phyloP scores from a whole-genome alignment of 208 protist genomes.

The Trypanosoma vivax region DNA sequence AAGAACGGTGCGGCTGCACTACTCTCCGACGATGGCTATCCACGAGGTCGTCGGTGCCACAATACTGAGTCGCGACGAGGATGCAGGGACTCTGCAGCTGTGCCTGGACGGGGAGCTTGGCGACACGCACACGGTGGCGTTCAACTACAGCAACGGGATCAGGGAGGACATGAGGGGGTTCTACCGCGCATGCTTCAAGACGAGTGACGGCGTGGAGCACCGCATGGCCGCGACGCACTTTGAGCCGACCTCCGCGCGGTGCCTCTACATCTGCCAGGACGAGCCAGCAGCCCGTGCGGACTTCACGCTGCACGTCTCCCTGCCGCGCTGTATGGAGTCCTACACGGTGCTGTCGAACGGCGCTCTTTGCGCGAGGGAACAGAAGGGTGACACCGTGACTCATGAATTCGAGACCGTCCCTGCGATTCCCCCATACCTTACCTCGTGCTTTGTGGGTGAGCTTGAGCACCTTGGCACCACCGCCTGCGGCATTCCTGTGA shows the following conservation, averaged over 20 bases:
- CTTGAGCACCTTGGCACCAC: slow-evolving; percentile 72
- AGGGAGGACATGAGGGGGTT: slow-evolving; percentile 90
- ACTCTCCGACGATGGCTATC: slow-evolving; percentile 50
- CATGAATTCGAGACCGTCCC: slow-evolving; percentile 84
- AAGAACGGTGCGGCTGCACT: slow-evolving; percentile 61
- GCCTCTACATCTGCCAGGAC: slow-evolving; percentile 96
- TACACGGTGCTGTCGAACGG: slow-evolving; percentile 82
- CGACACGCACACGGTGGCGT: slow-evolving; percentile 28
- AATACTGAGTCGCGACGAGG: slow-evolving; percentile 34
- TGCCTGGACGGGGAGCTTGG: slow-evolving; percentile 19
- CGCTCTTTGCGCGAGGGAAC: slow-evolving; percentile 39
- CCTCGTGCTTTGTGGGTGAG: slow-evolving; percentile 93
- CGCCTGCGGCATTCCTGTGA: slow-evolving; percentile 57
- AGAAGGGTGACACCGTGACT: slow-evolving; percentile 20
- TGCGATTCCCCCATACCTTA: slow-evolving; percentile 94
- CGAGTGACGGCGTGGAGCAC: slow-evolving; percentile 57
- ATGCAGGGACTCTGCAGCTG: slow-evolving; percentile 51
- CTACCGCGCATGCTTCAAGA: slow-evolving; percentile 73
- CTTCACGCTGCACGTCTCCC: slow-evolving; percentile 88
- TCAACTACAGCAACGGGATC: slow-evolving; percentile 78
- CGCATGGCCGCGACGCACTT: slow-evolving; percentile 95
- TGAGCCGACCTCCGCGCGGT: slow-evolving; percentile 91
- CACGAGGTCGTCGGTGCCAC: slow-evolving; percentile 36
- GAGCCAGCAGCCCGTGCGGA: slow-evolving; percentile 94
- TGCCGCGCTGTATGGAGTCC: slow-evolving; percentile 51